Evolutionary conservation across 2,329 filamentous ascomycete genomes (phyloP).

Genomic region (Ophiostoma fasciatum): DNA sequence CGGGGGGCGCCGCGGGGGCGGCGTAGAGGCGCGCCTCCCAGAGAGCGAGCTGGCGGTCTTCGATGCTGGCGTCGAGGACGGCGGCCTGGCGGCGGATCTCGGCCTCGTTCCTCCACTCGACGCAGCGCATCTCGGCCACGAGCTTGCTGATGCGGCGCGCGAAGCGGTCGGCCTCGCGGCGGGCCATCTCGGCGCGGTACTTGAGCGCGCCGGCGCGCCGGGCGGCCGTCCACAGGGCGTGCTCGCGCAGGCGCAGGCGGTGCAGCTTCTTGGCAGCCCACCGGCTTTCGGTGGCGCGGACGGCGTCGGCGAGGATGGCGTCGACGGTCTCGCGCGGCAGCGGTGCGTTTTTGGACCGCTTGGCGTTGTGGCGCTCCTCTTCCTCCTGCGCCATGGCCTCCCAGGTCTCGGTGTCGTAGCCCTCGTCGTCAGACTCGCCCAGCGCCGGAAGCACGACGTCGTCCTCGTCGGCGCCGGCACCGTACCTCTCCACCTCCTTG

Average conservation of each 20-base stretch:
- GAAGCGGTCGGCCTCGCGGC: constrained; percentile 25
- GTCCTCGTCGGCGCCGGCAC: constrained; percentile 3
- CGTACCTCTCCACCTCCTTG: not conserved
- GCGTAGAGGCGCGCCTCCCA: constrained; percentile 29
- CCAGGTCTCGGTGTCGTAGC: constrained; percentile 21
- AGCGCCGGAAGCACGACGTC: constrained; percentile 22
- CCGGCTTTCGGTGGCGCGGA: constrained; percentile 35
- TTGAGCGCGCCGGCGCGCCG: constrained; percentile 27
- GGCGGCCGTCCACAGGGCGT: constrained; percentile 44
- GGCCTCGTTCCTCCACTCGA: constrained; percentile 35
- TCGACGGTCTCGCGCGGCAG: constrained; percentile 30
- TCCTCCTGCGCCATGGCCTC: constrained; percentile 46
- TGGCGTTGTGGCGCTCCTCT: constrained; percentile 18
- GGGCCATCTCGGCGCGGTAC: constrained; percentile 28
- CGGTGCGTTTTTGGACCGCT: constrained; percentile 19
- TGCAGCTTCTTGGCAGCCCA: constrained; percentile 49
- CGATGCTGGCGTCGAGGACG: constrained; percentile 49
- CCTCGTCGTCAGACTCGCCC: constrained; percentile 32
- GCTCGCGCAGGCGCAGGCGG: constrained; percentile 39
- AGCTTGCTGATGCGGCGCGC: constrained; percentile 40
- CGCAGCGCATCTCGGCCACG: constrained; percentile 31
- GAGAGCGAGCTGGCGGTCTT: constrained; percentile 37
- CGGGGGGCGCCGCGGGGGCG: constrained; percentile 21
- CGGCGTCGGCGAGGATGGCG: constrained; percentile 35
- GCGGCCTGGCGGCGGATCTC: constrained; percentile 41